Base-by-base conservation (phyloP, 1,284 basidiomycete species). In the Porphyrellus sp. region DNA sequence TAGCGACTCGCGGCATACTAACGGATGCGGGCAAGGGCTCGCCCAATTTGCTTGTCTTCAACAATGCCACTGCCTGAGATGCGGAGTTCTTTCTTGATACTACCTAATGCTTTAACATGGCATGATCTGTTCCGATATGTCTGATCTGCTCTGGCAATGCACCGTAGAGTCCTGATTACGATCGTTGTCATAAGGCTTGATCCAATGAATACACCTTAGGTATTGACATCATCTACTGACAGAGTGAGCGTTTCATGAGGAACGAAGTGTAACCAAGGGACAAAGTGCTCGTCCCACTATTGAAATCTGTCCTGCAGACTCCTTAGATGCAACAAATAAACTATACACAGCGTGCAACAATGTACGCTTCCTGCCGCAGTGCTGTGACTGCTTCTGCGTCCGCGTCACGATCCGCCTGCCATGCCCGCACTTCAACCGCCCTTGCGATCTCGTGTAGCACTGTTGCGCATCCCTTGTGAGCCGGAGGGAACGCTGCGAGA, bases 41-140 rank as follows among this genome's bases (percentile, higher is more conserved):
- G 2, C 75, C 81, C 53, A 93, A 93, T 75, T 61, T 85, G 62
- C 75, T 93, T 63, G 79, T 89, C 51, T 92, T 83, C 77, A 93
- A 92, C 79, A 93, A 93, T 62, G 87, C 82, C n/a, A 91, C 87
- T 5, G 49, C 43, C 2, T 68, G 35, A 63, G n/a, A 20, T 4
- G 13, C 18, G n/a, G 24, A 41, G 21, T 7, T 21, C 5, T 21
- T 28, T 23, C 37, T 46, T 46, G 44, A 31, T 39, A 39, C 27
- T 49, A 45, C 25, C 27, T 46, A 41, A 47, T 53, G 35, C 46
- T 40, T 39, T 49, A 15, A 6, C 8, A 9, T 43, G 46, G 46
- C n/a, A 18, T 43, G 49, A 37, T 48, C 38, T 50, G 25, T 13
- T 15, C 45, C 34, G 23, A 35, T 45, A 11, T 50, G 20, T 42